Evolutionary conservation across 164 flowering plant species (phyloP).

Genomic region (Buxus sempervirens): DNA sequence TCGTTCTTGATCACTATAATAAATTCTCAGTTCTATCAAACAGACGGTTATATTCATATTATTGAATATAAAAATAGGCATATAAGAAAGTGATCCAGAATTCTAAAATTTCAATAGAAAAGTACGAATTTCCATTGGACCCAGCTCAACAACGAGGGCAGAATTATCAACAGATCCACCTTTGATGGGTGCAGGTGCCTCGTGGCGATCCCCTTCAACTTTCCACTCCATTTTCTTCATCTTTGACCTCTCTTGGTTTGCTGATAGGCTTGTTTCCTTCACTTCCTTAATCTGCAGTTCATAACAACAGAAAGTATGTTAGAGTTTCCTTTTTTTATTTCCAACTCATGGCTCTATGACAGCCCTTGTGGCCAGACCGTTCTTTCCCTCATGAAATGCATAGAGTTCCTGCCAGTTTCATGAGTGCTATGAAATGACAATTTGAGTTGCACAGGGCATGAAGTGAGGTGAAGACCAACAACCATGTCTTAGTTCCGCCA

Average conservation of each 20-base stretch:
- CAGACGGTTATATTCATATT: neutral
- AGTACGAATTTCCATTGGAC: slow-evolving; percentile 94
- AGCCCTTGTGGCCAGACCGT: no score
- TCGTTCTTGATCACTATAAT: no score
- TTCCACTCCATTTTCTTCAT: slow-evolving; percentile 69
- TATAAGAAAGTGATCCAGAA: neutral
- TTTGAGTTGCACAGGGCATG: no score
- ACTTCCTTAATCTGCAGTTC: slow-evolving; percentile 54
- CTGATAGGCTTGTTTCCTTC: slow-evolving; percentile 65
- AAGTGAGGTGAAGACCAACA: no score
- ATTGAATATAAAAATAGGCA: neutral
- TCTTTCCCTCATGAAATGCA: no score
- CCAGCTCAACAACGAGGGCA: slow-evolving; percentile 69
- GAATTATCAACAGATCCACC: slow-evolving; percentile 58
- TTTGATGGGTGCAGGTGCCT: slow-evolving; percentile 31
- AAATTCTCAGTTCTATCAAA: no score
- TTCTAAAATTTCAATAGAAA: slow-evolving; percentile 52
- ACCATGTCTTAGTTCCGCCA: no score
- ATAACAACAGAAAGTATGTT: neutral
- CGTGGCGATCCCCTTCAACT: slow-evolving; percentile 48
- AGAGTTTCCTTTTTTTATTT: no score
- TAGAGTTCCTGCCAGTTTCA: no score
- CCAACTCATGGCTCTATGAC: no score
- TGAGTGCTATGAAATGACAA: no score
- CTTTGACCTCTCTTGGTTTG: slow-evolving; percentile 74